These are phyloP conservation scores for Paracamarosporium sp. DNA, from an alignment of 2,329 filamentous ascomycete genomes.

Conservation along the genomic window DNA sequence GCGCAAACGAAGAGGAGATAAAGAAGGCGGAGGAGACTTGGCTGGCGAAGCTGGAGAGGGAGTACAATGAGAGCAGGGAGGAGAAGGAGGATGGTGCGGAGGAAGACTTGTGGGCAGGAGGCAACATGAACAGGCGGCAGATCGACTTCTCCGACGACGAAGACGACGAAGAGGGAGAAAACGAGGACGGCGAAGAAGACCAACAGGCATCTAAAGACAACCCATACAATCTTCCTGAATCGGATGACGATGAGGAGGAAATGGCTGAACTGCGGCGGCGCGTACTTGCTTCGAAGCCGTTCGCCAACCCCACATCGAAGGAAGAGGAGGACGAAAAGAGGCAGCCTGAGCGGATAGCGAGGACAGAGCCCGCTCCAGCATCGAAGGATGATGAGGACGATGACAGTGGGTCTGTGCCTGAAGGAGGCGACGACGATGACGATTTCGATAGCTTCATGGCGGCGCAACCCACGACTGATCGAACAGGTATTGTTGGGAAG, in stretches of 20 bases:
- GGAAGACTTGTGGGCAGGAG: conserved; percentile 86
- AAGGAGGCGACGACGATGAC: conserved; percentile 74
- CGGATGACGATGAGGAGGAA: conserved; percentile 79
- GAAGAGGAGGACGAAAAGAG: conserved; percentile 55
- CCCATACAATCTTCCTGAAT: conserved; percentile 77
- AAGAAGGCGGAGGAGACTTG: conserved; percentile 87
- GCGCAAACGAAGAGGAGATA: conserved; percentile 78
- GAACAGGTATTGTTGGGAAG: conserved; percentile 73
- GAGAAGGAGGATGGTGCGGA: conserved; percentile 61
- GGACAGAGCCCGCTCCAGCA: conserved; percentile 54
- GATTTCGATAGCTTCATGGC: conserved; percentile 94
- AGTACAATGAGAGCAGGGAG: conserved; percentile 81
- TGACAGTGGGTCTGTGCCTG: conserved; percentile 59
- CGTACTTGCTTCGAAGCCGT: conserved; percentile 90
- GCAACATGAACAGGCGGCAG: conserved; percentile 78
- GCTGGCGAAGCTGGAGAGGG: conserved; percentile 87
- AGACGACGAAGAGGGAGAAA: conserved; percentile 53
- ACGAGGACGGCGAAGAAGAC: conserved; percentile 52
- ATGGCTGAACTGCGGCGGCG: conserved; percentile 92
- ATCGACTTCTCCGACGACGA: conserved; percentile 52
- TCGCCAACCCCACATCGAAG: conserved; percentile 64
- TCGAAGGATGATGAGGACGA: conserved; percentile 58
- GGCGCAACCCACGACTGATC: conserved; percentile 87
- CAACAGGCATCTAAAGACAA: conserved; percentile 61
- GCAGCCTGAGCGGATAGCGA: conserved; percentile 66